These are phyloP conservation scores for Endothia cerciana DNA, from an alignment of 2,329 filamentous ascomycete genomes.

Conservation along the genomic window DNA sequence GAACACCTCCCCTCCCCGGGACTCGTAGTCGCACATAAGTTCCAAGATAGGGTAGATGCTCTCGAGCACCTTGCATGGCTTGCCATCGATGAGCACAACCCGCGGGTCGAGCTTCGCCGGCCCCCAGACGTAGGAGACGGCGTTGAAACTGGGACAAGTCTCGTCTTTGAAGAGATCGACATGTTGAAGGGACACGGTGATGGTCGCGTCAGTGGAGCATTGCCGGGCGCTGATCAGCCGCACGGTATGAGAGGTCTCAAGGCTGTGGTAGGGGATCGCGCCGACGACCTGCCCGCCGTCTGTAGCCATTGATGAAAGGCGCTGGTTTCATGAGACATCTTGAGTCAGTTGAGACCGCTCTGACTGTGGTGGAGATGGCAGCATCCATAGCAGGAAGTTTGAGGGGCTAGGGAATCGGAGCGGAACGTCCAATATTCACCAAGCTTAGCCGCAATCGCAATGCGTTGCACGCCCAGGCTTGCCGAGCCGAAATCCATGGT, in stretches of 20 bases:
- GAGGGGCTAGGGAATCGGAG: not conserved
- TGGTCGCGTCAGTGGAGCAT: not conserved
- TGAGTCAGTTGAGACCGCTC: not conserved
- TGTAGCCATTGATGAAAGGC: not conserved
- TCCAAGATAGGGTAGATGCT: slow-evolving; percentile 4
- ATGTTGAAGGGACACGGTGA: slow-evolving; percentile 1
- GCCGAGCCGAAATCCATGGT: not conserved
- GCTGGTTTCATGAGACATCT: not conserved
- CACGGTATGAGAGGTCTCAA: slow-evolving; percentile 10
- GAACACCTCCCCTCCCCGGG: not conserved
- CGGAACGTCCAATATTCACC: not conserved
- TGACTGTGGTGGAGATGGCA: no score
- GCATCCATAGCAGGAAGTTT: not conserved
- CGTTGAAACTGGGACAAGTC: not conserved
- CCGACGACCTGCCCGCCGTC: not conserved
- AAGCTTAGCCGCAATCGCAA: not conserved
- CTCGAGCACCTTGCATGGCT: not conserved
- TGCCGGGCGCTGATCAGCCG: slow-evolving; percentile 6
- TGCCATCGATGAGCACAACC: not conserved
- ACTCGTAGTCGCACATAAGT: slow-evolving; percentile 1
- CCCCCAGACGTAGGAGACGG: slow-evolving; percentile 11
- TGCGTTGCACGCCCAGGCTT: not conserved
- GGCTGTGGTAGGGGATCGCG: not conserved
- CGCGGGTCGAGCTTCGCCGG: not conserved
- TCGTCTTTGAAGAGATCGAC: not conserved